A percentile compares a stretch with the other conserved stretches of the same genome.
These are phyloP conservation scores for Aureobasidium melanogenum DNA, from an alignment of 2,329 filamentous ascomycete genomes.

Conservation along the genomic window DNA sequence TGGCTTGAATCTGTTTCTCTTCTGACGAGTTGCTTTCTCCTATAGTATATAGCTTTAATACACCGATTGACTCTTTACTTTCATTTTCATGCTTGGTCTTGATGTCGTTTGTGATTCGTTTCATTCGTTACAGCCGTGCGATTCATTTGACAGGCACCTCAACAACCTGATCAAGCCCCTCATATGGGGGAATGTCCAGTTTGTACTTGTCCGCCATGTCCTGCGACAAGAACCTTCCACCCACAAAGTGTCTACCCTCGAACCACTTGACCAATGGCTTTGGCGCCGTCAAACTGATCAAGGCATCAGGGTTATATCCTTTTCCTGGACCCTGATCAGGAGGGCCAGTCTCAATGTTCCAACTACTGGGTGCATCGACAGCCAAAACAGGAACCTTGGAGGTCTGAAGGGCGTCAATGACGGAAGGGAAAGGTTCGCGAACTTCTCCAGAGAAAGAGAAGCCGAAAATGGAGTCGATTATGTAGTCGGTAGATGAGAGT, in stretches of 20 bases:
- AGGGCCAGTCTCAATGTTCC: slow-evolving; percentile 84
- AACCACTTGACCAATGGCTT: slow-evolving; percentile 85
- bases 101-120: background rate
- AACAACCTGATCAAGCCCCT: slow-evolving; percentile 80
- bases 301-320: slow-evolving; percentile 66
- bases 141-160: slow-evolving; percentile 48
- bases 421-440: slow-evolving; percentile 78
- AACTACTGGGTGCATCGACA: slow-evolving; percentile 88
- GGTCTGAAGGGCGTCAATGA: slow-evolving; percentile 68
- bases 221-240: slow-evolving; percentile 77
- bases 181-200: slow-evolving; percentile 72
- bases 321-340: slow-evolving; percentile 68
- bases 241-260: slow-evolving; percentile 80
- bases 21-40: background rate
- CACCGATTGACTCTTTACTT: background rate
- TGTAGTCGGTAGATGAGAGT: slow-evolving; percentile 61
- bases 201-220: slow-evolving; percentile 76
- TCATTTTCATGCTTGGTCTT: background rate
- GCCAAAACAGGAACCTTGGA: slow-evolving; percentile 71
- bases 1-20: background rate
- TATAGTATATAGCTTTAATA: background rate
- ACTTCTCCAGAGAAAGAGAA: slow-evolving; percentile 92
- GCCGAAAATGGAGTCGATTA: slow-evolving; percentile 89
- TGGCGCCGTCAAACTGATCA: slow-evolving; percentile 86
- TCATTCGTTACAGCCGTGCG: background rate